Evolutionary conservation across 1,139 yeast genomes (phyloP).

Genomic region (Hanseniaspora sp.): DNA sequence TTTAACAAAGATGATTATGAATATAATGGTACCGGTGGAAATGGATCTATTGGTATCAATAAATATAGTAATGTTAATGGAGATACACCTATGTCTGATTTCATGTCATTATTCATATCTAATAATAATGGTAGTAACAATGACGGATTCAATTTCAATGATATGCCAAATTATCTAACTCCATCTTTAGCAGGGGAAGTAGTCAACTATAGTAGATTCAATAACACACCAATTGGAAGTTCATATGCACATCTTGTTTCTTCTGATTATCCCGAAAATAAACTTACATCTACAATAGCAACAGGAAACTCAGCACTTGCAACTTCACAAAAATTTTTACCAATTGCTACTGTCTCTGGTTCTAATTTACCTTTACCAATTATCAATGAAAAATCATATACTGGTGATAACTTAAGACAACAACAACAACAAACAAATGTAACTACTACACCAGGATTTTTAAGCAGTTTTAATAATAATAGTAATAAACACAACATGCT

Average conservation of each 20-base stretch:
- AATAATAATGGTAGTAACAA: not conserved
- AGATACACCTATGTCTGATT: not conserved
- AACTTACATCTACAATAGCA: not conserved
- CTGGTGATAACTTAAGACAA: not conserved
- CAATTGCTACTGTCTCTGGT: slow-evolving; percentile 10
- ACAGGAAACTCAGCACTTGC: not conserved
- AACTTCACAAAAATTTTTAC: not conserved
- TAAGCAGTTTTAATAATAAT: slow-evolving; percentile 11
- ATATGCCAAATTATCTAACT: not conserved
- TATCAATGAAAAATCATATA: not conserved
- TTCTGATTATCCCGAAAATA: not conserved
- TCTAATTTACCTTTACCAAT: slow-evolving; percentile 11
- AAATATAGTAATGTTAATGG: not conserved
- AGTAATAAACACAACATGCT: slow-evolving; percentile 3
- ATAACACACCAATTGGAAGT: not conserved
- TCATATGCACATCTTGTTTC: not conserved
- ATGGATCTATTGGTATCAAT: not conserved
- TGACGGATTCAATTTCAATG: not conserved
- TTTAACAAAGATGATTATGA: not conserved
- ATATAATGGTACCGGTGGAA: too few species aligned
- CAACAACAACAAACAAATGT: not conserved
- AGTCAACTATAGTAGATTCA: not conserved
- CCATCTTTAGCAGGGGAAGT: not conserved
- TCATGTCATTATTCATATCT: not conserved
- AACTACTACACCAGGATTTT: not conserved